These are phyloP conservation scores for Sanguinoderma infundibulare DNA, from an alignment of 1,284 basidiomycete genomes.

Conservation along the genomic window DNA sequence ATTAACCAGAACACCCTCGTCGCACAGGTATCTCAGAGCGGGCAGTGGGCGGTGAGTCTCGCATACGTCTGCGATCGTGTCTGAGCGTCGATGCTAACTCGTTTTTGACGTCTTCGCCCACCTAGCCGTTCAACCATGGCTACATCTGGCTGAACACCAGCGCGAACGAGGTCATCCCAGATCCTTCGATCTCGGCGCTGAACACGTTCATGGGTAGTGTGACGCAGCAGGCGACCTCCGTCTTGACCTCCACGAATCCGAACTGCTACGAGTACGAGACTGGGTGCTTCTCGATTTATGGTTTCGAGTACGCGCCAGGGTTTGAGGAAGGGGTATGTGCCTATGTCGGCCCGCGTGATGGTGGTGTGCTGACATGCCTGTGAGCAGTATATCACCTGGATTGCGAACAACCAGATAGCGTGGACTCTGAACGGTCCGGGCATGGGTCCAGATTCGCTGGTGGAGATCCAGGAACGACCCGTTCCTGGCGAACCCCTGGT, in stretches of 20 bases:
- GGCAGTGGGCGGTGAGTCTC: slow-evolving; percentile 62
- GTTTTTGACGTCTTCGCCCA: background rate
- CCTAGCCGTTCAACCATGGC: slow-evolving; percentile 61
- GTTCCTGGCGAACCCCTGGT: slow-evolving; percentile 71
- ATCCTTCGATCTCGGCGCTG: slow-evolving; percentile 49
- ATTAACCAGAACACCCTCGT: slow-evolving; percentile 46
- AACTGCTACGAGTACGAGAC: slow-evolving; percentile 53
- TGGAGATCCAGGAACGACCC: slow-evolving; percentile 59
- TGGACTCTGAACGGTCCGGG: slow-evolving; percentile 64
- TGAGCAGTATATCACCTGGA: slow-evolving; percentile 62
- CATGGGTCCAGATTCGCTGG: slow-evolving; percentile 56
- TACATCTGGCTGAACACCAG: slow-evolving; percentile 60
- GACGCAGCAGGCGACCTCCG: slow-evolving; percentile 67
- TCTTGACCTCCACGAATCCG: slow-evolving; percentile 50
- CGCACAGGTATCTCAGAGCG: slow-evolving; percentile 64
- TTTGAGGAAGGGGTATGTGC: slow-evolving; percentile 39
- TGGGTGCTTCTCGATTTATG: slow-evolving; percentile 53
- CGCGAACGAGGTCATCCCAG: slow-evolving; percentile 50
- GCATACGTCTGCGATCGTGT: background rate
- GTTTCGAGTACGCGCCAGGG: slow-evolving; percentile 49
- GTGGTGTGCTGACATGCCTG: slow-evolving; percentile 9
- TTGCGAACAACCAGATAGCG: slow-evolving; percentile 50
- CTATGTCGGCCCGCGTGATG: slow-evolving; percentile 9
- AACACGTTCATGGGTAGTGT: slow-evolving; percentile 59
- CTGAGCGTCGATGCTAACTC: slow-evolving; percentile 17